A percentile compares a stretch with the other conserved stretches of the same genome.
Conservation (phyloP, 441 rosid genomes). For the Croton laevigatus region DNA sequence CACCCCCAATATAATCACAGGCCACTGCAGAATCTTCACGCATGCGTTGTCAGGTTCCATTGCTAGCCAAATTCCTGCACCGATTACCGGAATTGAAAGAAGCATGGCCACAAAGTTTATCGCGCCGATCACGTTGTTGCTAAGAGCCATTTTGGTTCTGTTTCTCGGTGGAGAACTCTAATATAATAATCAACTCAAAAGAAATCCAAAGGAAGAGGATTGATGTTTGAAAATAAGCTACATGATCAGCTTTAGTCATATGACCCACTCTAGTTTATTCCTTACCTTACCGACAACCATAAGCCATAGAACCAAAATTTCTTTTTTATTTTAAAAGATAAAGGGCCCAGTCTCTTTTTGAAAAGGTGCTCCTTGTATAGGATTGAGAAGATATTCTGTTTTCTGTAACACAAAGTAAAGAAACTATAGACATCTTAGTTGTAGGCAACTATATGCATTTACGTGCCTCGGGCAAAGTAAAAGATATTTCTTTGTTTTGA, state of each 20-base stretch:
- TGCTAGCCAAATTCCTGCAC: slow-evolving; percentile 81
- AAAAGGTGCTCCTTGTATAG: slow-evolving; percentile 31
- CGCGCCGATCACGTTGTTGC: slow-evolving; percentile 82
- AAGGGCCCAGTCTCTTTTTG: slow-evolving; percentile 25
- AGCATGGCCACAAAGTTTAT: slow-evolving; percentile 80
- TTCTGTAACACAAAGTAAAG: too few relatives aligned
- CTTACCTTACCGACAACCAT: slow-evolving; percentile 24
- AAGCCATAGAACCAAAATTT: not conserved
- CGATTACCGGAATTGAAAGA: slow-evolving; percentile 79
- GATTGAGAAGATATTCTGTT: not conserved
- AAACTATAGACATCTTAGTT: not conserved
- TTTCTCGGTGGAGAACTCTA: slow-evolving; percentile 8
- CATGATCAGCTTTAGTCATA: slow-evolving; percentile 22
- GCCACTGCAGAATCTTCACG: slow-evolving; percentile 84
- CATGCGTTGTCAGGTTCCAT: slow-evolving; percentile 70
- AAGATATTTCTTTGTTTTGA: not conserved
- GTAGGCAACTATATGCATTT: slow-evolving; percentile 15
- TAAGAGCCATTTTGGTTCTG: slow-evolving; percentile 56
- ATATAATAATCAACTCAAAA: not conserved
- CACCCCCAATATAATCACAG: slow-evolving; percentile 72
- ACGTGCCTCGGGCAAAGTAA: not conserved
- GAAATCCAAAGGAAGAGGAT: not conserved
- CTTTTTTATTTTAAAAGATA: too few relatives aligned
- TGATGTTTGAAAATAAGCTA: slow-evolving; percentile 15
- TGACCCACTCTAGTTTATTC: slow-evolving; percentile 30